Conservation (phyloP, 305 asterid species). For the Fraxinus sp. region DNA sequence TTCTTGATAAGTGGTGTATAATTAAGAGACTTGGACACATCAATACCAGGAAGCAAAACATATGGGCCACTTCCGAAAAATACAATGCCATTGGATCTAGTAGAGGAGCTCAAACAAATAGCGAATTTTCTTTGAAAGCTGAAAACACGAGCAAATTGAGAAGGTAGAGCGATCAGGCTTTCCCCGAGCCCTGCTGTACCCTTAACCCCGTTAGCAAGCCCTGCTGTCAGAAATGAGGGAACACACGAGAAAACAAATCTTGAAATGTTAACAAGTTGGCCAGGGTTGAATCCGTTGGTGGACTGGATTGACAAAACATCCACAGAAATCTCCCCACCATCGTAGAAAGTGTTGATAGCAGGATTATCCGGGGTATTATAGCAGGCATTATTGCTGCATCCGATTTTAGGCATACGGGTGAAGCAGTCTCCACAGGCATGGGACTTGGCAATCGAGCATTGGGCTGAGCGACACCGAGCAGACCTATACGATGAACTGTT, state of each 20-base stretch:
- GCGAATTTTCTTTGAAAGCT: constrained; percentile 33
- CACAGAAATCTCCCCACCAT: constrained; percentile 31
- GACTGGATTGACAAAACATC: constrained; percentile 34
- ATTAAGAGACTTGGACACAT: constrained; percentile 24
- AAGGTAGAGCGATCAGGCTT: constrained; percentile 31
- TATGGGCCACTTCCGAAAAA: constrained; percentile 44
- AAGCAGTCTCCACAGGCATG: constrained; percentile 34
- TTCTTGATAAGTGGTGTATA: constrained; percentile 43
- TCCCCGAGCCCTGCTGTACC: constrained; percentile 47
- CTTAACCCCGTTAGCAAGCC: constrained; percentile 28
- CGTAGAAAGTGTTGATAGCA: neutral
- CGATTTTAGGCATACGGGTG: constrained; percentile 29
- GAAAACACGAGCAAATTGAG: constrained; percentile 29
- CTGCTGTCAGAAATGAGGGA: constrained; percentile 21
- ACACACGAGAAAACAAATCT: constrained; percentile 31
- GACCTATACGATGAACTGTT: constrained; percentile 44
- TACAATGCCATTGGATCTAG: constrained; percentile 24
- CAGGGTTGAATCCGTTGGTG: constrained; percentile 38
- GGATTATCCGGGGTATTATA: constrained; percentile 25
- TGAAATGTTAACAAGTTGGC: constrained; percentile 18
- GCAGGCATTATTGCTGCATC: constrained; percentile 44
- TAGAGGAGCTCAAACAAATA: constrained; percentile 33
- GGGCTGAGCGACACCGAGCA: constrained; percentile 44
- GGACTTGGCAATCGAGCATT: constrained; percentile 44
- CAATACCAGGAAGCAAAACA: constrained; percentile 29